Percentiles rank a stretch among this genome's conserved stretches.
phyloP scores from a whole-genome alignment of 495 filamentous ascomycete genomes.

The Penicillium macrosclerotiorum region DNA sequence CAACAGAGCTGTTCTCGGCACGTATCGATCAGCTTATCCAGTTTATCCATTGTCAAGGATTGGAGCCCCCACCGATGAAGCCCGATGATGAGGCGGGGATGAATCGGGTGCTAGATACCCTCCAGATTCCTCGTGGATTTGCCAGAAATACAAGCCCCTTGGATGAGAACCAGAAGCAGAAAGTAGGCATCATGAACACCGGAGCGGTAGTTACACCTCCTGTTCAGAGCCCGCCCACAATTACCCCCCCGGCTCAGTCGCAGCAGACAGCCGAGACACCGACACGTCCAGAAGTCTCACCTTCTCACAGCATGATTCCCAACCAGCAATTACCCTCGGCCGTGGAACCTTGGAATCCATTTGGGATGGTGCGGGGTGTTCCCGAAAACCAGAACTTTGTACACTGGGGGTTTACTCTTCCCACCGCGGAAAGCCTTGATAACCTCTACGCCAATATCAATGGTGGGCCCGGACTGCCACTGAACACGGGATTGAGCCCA shows the following conservation, averaged over 20 bases:
- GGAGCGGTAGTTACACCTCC: conserved; percentile 12
- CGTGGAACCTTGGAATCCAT: conserved; percentile 22
- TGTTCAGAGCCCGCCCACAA: conserved; percentile 13
- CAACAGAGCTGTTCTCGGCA: conserved; percentile 47
- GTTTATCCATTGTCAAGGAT: conserved; percentile 44
- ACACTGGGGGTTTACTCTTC: conserved; percentile 41
- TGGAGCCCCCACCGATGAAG: conserved; percentile 42
- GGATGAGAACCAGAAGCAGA: not conserved
- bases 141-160: conserved; percentile 6
- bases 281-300: conserved; percentile 7
- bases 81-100: conserved; percentile 45
- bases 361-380: conserved; percentile 22
- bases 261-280: conserved; percentile 1
- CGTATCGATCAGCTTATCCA: conserved; percentile 47
- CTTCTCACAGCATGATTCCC: conserved; percentile 14
- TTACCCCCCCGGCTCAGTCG: conserved; percentile 14
- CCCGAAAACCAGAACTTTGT: conserved; percentile 27
- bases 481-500: conserved; percentile 28
- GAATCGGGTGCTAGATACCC: conserved; percentile 44
- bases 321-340: conserved; percentile 16
- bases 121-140: conserved; percentile 39
- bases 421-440: conserved; percentile 43
- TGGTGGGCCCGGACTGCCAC: conserved; percentile 13
- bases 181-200: not conserved
- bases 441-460: conserved; percentile 40